phyloP scores from a whole-genome alignment of 1,284 basidiomycete species.

The Sanghuangporus baumii region DNA sequence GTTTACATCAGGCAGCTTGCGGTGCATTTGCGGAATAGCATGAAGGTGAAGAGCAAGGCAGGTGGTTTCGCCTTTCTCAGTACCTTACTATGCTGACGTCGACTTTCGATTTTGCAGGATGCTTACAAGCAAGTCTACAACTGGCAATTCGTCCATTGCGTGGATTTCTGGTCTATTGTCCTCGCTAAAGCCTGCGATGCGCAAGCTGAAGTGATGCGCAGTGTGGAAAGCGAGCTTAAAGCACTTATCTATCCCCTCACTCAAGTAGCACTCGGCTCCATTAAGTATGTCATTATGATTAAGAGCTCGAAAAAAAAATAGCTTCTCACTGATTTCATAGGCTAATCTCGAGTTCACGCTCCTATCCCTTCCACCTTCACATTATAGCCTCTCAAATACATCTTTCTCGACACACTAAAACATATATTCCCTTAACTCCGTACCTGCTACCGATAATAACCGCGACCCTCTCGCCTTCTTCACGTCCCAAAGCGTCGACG shows the following conservation, averaged over 20 bases:
- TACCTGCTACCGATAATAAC: slow-evolving; percentile 86
- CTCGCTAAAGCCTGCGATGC: slow-evolving; percentile 76
- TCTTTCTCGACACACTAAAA: slow-evolving; percentile 71
- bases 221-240: slow-evolving; percentile 73
- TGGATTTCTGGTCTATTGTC: slow-evolving; percentile 96
- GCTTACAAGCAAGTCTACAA: slow-evolving; percentile 93
- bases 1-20: slow-evolving; percentile 96
- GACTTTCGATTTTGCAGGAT: slow-evolving; percentile 44
- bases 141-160: slow-evolving; percentile 95
- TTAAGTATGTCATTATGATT: slow-evolving; percentile 55
- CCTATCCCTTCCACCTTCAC: slow-evolving; percentile 79
- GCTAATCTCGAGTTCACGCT: slow-evolving; percentile 76
- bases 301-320: slow-evolving; percentile 1
- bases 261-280: slow-evolving; percentile 89
- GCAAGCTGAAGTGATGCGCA: slow-evolving; percentile 44
- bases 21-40: slow-evolving; percentile 86
- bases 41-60: slow-evolving; percentile 84
- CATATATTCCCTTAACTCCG: slow-evolving; percentile 86
- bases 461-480: slow-evolving; percentile 66
- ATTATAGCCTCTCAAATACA: slow-evolving; percentile 68
- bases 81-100: slow-evolving; percentile 6
- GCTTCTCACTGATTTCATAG: slow-evolving; percentile 36
- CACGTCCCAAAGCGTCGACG: slow-evolving; percentile 82
- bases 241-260: slow-evolving; percentile 93
- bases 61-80: slow-evolving; percentile 24